Base-by-base conservation (phyloP, 1,284 basidiomycete species). In the Pseudozyma hubeiensis region DNA sequence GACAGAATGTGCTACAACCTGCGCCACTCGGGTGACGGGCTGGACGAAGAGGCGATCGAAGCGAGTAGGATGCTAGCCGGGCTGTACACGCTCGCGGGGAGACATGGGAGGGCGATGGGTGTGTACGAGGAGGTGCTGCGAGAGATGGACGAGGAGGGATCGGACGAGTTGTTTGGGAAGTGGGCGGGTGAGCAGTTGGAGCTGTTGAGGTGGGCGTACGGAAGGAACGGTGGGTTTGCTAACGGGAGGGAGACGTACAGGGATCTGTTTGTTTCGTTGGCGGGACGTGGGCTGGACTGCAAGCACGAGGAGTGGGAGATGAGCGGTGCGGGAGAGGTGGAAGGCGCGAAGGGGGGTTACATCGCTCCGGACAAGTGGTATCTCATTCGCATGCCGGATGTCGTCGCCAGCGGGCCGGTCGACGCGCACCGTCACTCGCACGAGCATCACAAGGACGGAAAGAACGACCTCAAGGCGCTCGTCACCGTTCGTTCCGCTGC, bases 111-210 rank as follows among this genome's bases (percentile, higher is more conserved):
- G 24, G 49, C 48, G 2, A 37, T 50, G 48, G 31, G 24, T 10
- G 49, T 51, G 49, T 51, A 51, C 49, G 49, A 51, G n/a, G 49
- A 51, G 49, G 49, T 51, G 19, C 14, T 51, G 37, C 35, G 49
- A 19, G 49, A 51, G 31, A 37, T 51, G 6, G 37, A 51, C 35
- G 49, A 51, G 24, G 49, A 51, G 13, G 49, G 49, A 4, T 29
- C 19, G 16, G 49, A 40, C 11, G 49, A 40, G 19, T 16, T 50
- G 48, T 50, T 50, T 7, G 35, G 7, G 11, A 24, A 11, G 24
- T 51, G 49, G 49, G 49, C 49, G 5, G 37, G 11, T 7, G 8
- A 5, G 35, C 49, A 51, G 24, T 29, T 51, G 35, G 16, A 17
- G 14, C 5, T 33, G 10, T 7, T 47, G 8, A 31, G 30, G 45